Evolutionary conservation across 768 basidiomycete species (phyloP).

Genomic region (Suillus bovinus): DNA sequence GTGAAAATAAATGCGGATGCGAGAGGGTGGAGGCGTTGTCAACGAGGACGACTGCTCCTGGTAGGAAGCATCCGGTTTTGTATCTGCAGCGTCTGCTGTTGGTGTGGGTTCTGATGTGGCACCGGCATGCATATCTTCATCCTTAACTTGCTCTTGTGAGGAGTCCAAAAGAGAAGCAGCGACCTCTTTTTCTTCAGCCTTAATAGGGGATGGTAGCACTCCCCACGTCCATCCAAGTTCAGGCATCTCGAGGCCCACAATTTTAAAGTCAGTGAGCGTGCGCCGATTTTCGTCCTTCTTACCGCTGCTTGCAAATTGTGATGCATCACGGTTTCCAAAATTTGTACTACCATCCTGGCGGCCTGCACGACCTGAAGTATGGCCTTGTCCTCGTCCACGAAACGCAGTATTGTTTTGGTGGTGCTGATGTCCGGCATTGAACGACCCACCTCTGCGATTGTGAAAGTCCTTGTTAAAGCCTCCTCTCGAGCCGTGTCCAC

Average conservation of each 20-base stretch:
- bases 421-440: constrained; percentile 46
- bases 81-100: constrained; percentile 32
- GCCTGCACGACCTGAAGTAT: constrained; percentile 40
- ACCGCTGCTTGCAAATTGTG: constrained; percentile 49
- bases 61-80: constrained; percentile 29
- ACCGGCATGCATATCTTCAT: constrained; percentile 29
- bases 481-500: constrained; percentile 65
- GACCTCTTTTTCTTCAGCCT: constrained; percentile 39
- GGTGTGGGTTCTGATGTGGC: constrained; percentile 22
- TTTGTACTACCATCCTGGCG: constrained; percentile 37
- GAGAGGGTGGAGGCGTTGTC: constrained; percentile 61
- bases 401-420: constrained; percentile 44
- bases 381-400: constrained; percentile 65
- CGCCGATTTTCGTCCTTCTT: constrained; percentile 88
- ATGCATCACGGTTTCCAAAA: constrained; percentile 53
- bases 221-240: constrained; percentile 92
- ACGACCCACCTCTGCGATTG: constrained; percentile 66
- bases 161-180: constrained; percentile 31
- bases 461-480: constrained; percentile 69
- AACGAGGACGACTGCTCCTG: constrained; percentile 31
- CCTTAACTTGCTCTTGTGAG: constrained; percentile 32
- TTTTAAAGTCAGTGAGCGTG: constrained; percentile 98
- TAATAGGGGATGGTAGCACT: constrained; percentile 41
- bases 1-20: constrained; percentile 91
- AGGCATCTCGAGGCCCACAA: constrained; percentile 84